Evolutionary conservation across 2,329 filamentous ascomycete species (phyloP).

Genomic region (Colletotrichum australisinense): DNA sequence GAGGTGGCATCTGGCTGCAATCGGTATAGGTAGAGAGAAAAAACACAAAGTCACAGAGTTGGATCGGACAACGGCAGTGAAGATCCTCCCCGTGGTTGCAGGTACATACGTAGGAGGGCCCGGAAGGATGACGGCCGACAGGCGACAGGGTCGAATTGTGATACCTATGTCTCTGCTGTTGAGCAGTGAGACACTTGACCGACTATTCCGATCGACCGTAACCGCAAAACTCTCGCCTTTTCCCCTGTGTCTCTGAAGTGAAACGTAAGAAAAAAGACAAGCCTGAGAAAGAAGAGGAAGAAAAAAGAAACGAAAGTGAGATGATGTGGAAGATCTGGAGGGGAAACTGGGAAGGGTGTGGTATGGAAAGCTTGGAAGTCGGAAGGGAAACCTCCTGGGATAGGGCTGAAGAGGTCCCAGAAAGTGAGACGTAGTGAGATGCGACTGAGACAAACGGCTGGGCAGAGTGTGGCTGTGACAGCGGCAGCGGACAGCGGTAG

Average conservation of each 20-base stretch:
- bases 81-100: not conserved
- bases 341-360: not conserved
- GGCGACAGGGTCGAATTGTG: too few relatives aligned
- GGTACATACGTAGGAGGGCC: not conserved
- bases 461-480: not conserved
- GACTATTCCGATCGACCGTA: conserved; percentile 10
- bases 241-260: not conserved
- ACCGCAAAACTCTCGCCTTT: not conserved
- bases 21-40: not conserved
- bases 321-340: not conserved
- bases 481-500: not conserved
- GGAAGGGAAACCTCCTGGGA: not conserved
- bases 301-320: not conserved
- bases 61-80: not conserved
- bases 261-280: not conserved
- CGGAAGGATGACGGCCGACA: not conserved
- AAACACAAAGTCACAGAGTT: not conserved
- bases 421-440: not conserved
- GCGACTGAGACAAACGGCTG: not conserved
- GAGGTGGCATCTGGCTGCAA: not conserved
- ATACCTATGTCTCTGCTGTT: too few relatives aligned
- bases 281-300: not conserved
- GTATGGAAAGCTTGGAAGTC: not conserved
- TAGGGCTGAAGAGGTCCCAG: not conserved
- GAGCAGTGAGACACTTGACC: not conserved